Percentiles rank a stretch among this genome's conserved stretches.
These are phyloP conservation scores for Cicer arietinum DNA, from an alignment of 306 rosid genomes.

Conservation along the genomic window DNA sequence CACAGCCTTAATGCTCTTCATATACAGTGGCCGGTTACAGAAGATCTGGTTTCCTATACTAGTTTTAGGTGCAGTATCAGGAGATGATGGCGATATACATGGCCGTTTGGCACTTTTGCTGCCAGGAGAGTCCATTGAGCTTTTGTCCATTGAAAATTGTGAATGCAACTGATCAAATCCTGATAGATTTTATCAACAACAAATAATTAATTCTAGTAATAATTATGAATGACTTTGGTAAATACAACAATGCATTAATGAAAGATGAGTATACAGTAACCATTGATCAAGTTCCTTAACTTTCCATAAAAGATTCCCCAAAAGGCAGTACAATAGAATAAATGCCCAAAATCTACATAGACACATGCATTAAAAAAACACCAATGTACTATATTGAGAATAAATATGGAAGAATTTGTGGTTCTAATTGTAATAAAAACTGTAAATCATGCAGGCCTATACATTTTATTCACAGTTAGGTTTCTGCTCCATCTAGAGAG, in stretches of 20 bases:
- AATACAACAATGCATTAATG: background rate
- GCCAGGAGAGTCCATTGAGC: conserved; percentile 42
- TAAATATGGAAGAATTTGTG: conserved; percentile 1
- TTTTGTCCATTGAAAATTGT: conserved; percentile 58
- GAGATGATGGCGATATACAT: conserved; percentile 67
- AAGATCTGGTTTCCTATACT: conserved; percentile 80
- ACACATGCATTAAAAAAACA: background rate
- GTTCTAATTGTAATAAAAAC: conserved; percentile 5
- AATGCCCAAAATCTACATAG: background rate
- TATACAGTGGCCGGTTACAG: conserved; percentile 92
- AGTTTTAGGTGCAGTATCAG: conserved; percentile 58
- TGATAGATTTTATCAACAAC: conserved; percentile 41
- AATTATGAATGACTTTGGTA: conserved; percentile 20
- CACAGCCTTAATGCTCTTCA: conserved; percentile 88
- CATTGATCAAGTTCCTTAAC: conserved; percentile 6
- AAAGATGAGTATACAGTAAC: conserved; percentile 3
- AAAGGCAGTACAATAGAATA: background rate
- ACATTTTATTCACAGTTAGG: background rate
- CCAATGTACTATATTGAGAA: conserved; percentile 24
- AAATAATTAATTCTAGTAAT: background rate
- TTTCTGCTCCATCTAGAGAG: background rate
- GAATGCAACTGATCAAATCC: conserved; percentile 58
- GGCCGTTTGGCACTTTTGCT: conserved; percentile 47
- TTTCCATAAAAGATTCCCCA: background rate
- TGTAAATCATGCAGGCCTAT: background rate